These are phyloP conservation scores for Phytophthora ramorum DNA, from an alignment of 352 stramenopile species.

Conservation along the genomic window DNA sequence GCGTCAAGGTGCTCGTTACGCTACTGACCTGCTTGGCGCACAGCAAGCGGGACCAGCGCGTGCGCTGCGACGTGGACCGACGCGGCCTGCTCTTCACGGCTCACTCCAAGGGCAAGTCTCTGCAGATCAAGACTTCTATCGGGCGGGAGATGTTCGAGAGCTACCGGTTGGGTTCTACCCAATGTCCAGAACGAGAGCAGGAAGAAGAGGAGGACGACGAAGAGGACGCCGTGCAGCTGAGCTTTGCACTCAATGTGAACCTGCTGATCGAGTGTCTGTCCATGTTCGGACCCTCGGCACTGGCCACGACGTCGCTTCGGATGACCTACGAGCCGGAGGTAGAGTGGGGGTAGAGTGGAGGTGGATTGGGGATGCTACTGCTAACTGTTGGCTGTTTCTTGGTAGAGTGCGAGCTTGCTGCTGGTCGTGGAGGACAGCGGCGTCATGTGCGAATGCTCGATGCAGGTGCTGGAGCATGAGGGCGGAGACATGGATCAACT, in stretches of 20 bases:
- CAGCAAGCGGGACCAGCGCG: constrained; percentile 79
- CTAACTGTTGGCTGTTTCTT: constrained; percentile 15
- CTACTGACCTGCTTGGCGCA: constrained; percentile 70
- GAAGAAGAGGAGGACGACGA: constrained; percentile 23
- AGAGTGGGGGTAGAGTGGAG: constrained; percentile 12
- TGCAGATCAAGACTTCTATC: constrained; percentile 89
- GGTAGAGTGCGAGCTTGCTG: constrained; percentile 62
- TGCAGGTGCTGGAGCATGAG: constrained; percentile 84
- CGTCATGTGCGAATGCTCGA: constrained; percentile 86
- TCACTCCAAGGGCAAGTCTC: constrained; percentile 86
- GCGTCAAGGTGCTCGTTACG: constrained; percentile 79
- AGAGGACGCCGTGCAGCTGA: constrained; percentile 48
- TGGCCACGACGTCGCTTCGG: constrained; percentile 77
- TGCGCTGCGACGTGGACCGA: constrained; percentile 77
- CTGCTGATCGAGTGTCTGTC: constrained; percentile 82
- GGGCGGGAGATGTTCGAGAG: constrained; percentile 78
- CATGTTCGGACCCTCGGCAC: constrained; percentile 73
- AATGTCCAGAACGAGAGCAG: constrained; percentile 18
- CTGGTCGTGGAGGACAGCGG: constrained; percentile 84
- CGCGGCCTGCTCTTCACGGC: constrained; percentile 75
- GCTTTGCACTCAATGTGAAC: constrained; percentile 78
- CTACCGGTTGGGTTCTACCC: constrained; percentile 48
- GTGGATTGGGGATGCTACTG: neutral
- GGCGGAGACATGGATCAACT: constrained; percentile 70
- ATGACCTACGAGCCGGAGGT: constrained; percentile 75